Conservation (phyloP, 176 grass and related monocot genomes). For the Oryza punctata region DNA sequence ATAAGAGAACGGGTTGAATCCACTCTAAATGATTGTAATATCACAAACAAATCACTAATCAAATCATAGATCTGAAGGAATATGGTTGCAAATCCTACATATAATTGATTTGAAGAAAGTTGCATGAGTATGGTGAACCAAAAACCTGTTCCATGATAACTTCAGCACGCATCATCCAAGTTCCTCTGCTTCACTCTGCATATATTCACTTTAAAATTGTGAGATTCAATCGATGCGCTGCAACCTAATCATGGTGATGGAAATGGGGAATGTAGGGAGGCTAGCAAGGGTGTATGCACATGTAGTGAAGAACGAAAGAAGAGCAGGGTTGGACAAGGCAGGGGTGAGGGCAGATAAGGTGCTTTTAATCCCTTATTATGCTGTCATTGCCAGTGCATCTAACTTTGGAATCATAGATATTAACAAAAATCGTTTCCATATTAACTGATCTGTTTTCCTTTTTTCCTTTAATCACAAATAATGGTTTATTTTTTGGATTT, state of each 20-base stretch:
- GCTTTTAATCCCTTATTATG: not conserved
- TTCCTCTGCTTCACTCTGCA: not conserved
- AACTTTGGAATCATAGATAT: not conserved
- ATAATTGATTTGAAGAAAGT: not conserved
- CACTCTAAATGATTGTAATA: not conserved
- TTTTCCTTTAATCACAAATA: not conserved
- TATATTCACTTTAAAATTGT: not conserved
- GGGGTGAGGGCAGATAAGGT: not conserved
- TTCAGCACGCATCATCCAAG: not conserved
- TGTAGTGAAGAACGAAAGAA: not conserved
- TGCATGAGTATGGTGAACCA: not conserved
- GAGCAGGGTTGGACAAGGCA: not conserved
- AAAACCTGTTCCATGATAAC: not conserved
- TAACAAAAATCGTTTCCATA: not conserved
- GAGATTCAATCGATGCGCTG: not conserved
- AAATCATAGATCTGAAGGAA: not conserved
- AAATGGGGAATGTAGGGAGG: not conserved
- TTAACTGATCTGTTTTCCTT: not conserved
- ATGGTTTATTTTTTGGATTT: not conserved
- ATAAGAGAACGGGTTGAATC: no score
- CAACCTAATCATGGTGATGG: not conserved
- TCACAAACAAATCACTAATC: not conserved
- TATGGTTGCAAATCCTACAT: not conserved
- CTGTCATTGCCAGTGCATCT: not conserved
- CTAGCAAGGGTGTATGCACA: not conserved